Evolutionary conservation across 2,329 filamentous ascomycete genomes (phyloP).

Genomic region (Geoglossum cookeanum): DNA sequence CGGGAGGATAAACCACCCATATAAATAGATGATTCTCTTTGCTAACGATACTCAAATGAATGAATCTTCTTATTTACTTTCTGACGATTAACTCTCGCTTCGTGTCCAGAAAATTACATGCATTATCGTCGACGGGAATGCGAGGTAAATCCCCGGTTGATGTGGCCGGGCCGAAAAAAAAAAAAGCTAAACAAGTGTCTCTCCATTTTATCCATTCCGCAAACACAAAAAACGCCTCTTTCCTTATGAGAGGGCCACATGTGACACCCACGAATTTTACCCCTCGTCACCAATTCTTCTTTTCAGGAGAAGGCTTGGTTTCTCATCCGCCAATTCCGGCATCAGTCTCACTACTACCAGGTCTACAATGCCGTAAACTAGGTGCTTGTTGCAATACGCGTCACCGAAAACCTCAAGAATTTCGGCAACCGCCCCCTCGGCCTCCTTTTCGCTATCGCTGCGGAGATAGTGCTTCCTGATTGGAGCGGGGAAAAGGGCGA

Average conservation of each 20-base stretch:
- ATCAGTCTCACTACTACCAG: slow-evolving; percentile 62
- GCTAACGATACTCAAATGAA: too few relatives aligned
- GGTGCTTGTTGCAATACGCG: slow-evolving; percentile 79
- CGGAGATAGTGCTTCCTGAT: slow-evolving; percentile 27
- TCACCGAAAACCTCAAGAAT: slow-evolving; percentile 61
- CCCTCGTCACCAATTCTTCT: slow-evolving; percentile 29
- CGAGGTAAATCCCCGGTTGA: background rate
- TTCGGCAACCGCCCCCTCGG: slow-evolving; percentile 12
- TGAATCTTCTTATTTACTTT: background rate
- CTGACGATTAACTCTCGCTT: background rate
- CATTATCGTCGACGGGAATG: background rate
- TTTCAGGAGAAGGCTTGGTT: slow-evolving; percentile 51
- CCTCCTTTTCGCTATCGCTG: slow-evolving; percentile 11
- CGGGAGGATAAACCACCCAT: background rate
- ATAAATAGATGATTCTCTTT: background rate
- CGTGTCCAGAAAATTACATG: background rate
- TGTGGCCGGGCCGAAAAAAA: background rate
- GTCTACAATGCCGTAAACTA: slow-evolving; percentile 69
- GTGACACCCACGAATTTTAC: background rate
- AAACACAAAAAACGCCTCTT: background rate
- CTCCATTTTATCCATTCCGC: background rate
- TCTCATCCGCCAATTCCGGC: slow-evolving; percentile 61
- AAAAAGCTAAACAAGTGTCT: background rate
- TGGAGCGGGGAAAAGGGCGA: slow-evolving; percentile 23
- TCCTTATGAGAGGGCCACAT: background rate